phyloP scores from a whole-genome alignment of 208 protist genomes.

The Crithidia sp. region DNA sequence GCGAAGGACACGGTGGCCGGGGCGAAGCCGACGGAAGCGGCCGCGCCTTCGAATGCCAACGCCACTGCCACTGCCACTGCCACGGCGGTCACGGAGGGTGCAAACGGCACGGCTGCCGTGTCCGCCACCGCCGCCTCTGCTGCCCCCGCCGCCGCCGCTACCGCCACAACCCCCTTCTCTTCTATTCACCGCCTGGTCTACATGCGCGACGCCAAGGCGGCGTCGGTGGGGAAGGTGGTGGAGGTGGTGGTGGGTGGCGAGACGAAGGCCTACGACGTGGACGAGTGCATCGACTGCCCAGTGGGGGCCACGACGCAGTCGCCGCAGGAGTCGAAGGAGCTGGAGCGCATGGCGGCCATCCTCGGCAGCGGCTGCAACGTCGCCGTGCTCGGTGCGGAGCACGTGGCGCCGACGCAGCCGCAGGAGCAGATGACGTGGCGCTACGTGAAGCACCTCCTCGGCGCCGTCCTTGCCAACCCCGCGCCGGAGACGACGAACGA shows the following conservation, averaged over 20 bases:
- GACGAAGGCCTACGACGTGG: conserved; percentile 55
- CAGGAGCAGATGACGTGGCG: conserved; percentile 54
- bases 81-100: neutral
- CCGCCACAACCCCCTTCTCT: conserved; percentile 33
- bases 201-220: conserved; percentile 34
- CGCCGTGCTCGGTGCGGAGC: conserved; percentile 52
- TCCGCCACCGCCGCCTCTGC: neutral
- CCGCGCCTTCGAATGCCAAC: neutral
- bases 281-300: conserved; percentile 53
- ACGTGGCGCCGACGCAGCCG: conserved; percentile 23
- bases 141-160: neutral
- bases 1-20: neutral
- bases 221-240: conserved; percentile 35
- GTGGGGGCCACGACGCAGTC: conserved; percentile 1
- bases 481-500: conserved; percentile 24
- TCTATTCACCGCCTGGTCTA: conserved; percentile 55
- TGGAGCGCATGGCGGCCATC: conserved; percentile 43
- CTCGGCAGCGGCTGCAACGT: conserved; percentile 49
- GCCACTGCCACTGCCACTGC: neutral
- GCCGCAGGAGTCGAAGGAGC: conserved; percentile 42
- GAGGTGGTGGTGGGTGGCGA: conserved; percentile 42
- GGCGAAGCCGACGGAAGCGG: too few species aligned
- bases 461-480: conserved; percentile 21
- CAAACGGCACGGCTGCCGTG: neutral
- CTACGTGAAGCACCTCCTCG: conserved; percentile 41